Percentiles rank a stretch among this genome's conserved stretches.
These are phyloP conservation scores for Annulohypoxylon maeteangense DNA, from an alignment of 495 filamentous ascomycete genomes.

Conservation along the genomic window DNA sequence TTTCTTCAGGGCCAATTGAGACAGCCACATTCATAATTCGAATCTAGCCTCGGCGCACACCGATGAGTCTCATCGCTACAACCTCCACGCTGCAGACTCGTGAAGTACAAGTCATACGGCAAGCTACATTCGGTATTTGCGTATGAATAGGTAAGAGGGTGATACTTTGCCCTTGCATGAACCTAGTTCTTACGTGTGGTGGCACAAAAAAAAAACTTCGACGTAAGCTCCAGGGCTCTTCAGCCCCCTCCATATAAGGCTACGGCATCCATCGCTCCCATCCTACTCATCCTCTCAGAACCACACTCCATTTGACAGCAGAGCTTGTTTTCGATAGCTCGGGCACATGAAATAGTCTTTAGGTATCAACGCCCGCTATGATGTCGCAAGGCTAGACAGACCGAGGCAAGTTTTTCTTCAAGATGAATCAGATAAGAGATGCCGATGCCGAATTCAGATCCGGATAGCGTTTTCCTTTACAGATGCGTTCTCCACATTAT, in stretches of 20 bases:
- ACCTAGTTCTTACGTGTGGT: constrained; percentile 11
- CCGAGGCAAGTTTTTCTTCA: constrained; percentile 10
- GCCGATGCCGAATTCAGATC: not conserved
- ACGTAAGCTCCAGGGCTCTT: constrained; percentile 37
- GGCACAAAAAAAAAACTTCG: constrained; percentile 22
- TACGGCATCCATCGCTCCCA: constrained; percentile 19
- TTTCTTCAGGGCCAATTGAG: not conserved
- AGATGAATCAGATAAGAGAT: not conserved
- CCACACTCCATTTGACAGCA: not conserved
- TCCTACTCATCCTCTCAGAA: not conserved
- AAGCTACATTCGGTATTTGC: not conserved
- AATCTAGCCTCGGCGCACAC: constrained; percentile 4
- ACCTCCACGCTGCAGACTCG: not conserved
- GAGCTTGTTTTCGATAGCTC: not conserved
- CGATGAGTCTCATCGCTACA: not conserved
- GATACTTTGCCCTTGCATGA: constrained; percentile 33
- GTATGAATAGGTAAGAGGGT: not conserved
- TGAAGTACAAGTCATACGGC: not conserved
- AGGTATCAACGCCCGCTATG: not conserved
- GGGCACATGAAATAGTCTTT: not conserved
- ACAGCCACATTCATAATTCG: not conserved
- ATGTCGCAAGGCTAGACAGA: not conserved
- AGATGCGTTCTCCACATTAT: constrained; percentile 27
- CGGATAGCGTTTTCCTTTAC: constrained; percentile 2
- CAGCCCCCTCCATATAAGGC: constrained; percentile 34